Evolutionary conservation across 495 filamentous ascomycete genomes (phyloP), one percentile per base, ranked within the genome.

Genomic region (Staphylotrichum longicolle): DNA sequence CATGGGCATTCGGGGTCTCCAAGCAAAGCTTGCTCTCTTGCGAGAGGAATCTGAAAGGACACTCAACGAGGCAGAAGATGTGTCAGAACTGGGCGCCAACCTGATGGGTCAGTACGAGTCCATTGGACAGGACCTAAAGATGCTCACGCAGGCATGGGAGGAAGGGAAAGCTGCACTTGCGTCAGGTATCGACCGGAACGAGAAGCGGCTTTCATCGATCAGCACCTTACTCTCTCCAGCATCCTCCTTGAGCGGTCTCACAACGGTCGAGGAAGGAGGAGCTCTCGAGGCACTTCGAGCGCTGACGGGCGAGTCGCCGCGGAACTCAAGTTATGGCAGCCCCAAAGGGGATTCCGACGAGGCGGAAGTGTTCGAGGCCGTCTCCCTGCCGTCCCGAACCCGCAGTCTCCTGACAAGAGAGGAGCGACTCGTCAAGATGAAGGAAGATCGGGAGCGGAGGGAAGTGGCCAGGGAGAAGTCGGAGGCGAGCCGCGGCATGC

Each of bases 31-130:
- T 80, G 91, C 96, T 57, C 80, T 98, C 14, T 76, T 97, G 48
- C 87, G 92, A 40, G 94, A 98, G 74, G 91, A 96, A 72, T 91
- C 91, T 6, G 88, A 89, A 65, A 84, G 83, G 63, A 83, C 84
- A 54, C 76, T 96, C 20, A 87, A 91, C 66, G 85, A 86, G 64
- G 81, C 89, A 7, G 85, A 87, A 48, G 88, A 94, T 64, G 75
- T 89, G 4, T 82, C 83, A 20, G 86, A 92, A 59, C 81, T 95
- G 40, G 90, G 89, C 9, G 78, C 84, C 3, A 86, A 82, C 57
- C 83, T 98, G 33, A 86, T 95, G 75, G 74, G 86, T 34, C 94
- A 97, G 69, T 98, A 98, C 71, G 94, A 98, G 33, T 92, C 91
- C 15, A 93, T 98, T 63, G 94, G 94, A 7, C 80, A 84, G 48